Evolutionary conservation across 2,329 filamentous ascomycete genomes (phyloP), one percentile per base, ranked within the genome.

Genomic region (Thelonectria discophora): DNA sequence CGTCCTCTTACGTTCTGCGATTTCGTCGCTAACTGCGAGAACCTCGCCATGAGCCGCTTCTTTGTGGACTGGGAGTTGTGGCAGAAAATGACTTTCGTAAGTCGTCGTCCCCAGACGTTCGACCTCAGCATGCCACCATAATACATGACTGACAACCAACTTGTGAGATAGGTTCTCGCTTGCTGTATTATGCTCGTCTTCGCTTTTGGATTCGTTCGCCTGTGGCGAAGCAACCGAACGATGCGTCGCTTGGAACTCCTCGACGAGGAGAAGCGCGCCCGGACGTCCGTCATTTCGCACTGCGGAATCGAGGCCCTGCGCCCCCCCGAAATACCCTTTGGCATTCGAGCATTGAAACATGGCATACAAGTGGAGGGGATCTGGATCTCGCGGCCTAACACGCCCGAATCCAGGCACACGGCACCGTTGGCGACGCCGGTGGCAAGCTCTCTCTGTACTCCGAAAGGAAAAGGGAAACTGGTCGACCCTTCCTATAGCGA

Each of bases 1-100:
- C 12, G 24, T 15, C 30, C 9, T 17, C 37, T 42, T 52, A 49
- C 6, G 42, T 32, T 30, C 39, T 24, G 43, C 34, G 54, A 37
- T 10, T 53, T 17, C 37, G 43, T 58, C 43, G 17, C 47, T 59
- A 54, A 48, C 57, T 49, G 30, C 43, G 12, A 59, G 60, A 42
- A 43, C 15, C 55, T 58, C 63, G 55, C 66, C 50, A 78, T 76
- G 72, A 71, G 66, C 52, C 74, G 72, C 40, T 92, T 93, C 76
- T 92, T 91, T 77, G 72, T 81, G 43, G 82, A 79, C 51, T 97
- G 93, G 93, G 81, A 85, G 69, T 80, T 95, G 71, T 97, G 93
- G 93, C 87, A 95, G 82, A 88, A 97, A 80, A 89, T 97, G 88
- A 91, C 89, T 55, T 92, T 97, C 80, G 93, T 97, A 81, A 82